These are phyloP conservation scores for Venturiaceae sp. DNA, from an alignment of 2,329 filamentous ascomycete genomes.

Conservation along the genomic window DNA sequence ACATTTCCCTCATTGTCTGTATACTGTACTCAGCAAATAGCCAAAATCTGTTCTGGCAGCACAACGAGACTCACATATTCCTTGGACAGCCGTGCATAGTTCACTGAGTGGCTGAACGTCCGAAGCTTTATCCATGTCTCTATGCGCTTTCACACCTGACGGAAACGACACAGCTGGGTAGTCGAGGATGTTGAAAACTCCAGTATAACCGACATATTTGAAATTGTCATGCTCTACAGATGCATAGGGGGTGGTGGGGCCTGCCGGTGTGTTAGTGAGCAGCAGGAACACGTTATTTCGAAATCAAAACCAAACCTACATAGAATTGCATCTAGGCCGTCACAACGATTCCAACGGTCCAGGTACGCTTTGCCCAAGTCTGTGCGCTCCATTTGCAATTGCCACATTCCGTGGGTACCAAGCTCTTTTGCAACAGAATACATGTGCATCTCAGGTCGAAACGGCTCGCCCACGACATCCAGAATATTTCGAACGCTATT, in stretches of 20 bases:
- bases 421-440: slow-evolving; percentile 35
- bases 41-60: background rate
- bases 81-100: slow-evolving; percentile 27
- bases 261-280: slow-evolving; percentile 12
- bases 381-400: slow-evolving; percentile 37
- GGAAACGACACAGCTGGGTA: slow-evolving; percentile 37
- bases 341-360: slow-evolving; percentile 31
- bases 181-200: slow-evolving; percentile 39
- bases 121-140: slow-evolving; percentile 22
- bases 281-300: background rate
- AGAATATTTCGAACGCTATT: slow-evolving; percentile 34
- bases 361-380: slow-evolving; percentile 32
- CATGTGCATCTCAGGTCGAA: slow-evolving; percentile 37
- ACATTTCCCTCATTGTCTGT: slow-evolving; percentile 27
- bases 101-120: slow-evolving; percentile 21
- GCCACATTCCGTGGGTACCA: slow-evolving; percentile 37
- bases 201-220: slow-evolving; percentile 35
- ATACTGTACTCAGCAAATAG: background rate
- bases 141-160: slow-evolving; percentile 28
- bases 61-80: slow-evolving; percentile 26
- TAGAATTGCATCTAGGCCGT: slow-evolving; percentile 34
- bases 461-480: slow-evolving; percentile 31
- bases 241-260: slow-evolving; percentile 35
- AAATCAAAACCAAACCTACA: slow-evolving; percentile 11
- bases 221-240: slow-evolving; percentile 32